Percentiles rank a stretch among this genome's conserved stretches.
These are phyloP conservation scores for Ramaria rubella DNA, from an alignment of 768 basidiomycete genomes.

Conservation along the genomic window DNA sequence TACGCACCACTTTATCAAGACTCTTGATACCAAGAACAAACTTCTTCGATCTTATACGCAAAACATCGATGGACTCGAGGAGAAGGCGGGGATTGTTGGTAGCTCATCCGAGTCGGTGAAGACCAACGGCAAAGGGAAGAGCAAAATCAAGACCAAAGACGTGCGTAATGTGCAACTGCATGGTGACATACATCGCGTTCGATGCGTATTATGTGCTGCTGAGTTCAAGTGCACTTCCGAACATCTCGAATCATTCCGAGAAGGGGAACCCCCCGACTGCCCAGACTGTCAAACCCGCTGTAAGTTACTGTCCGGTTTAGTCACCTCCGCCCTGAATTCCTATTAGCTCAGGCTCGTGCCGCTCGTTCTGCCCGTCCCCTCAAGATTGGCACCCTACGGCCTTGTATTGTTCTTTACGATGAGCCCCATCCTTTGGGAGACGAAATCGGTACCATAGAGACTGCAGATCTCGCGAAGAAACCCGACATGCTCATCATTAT, in stretches of 20 bases:
- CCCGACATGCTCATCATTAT: conserved; percentile 95
- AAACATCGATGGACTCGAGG: conserved; percentile 95
- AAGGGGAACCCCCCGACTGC: conserved; percentile 75
- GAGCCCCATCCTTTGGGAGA: conserved; percentile 90
- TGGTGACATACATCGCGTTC: conserved; percentile 87
- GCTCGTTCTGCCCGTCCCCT: conserved; percentile 76
- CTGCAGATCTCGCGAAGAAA: conserved; percentile 64
- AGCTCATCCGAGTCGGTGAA: conserved; percentile 46
- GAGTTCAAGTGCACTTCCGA: conserved; percentile 64
- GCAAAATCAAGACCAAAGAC: conserved; percentile 58
- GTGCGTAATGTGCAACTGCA: conserved; percentile 91
- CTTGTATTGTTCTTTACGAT: conserved; percentile 92
- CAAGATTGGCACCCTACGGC: conserved; percentile 80
- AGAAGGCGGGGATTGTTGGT: conserved; percentile 65
- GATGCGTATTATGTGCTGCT: conserved; percentile 79
- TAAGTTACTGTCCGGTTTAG: conserved; percentile 35
- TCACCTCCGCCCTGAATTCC: conserved; percentile 7
- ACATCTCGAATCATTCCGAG: conserved; percentile 55
- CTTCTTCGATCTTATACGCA: conserved; percentile 91
- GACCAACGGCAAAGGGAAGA: conserved; percentile 56
- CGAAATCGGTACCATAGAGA: conserved; percentile 79
- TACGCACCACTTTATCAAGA: conserved; percentile 85
- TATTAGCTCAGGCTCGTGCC: conserved; percentile 63
- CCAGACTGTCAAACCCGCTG: conserved; percentile 79
- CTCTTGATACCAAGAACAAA: conserved; percentile 76